phyloP scores from a whole-genome alignment of 2,329 filamentous ascomycete species.

The Nigrospora oryzae region DNA sequence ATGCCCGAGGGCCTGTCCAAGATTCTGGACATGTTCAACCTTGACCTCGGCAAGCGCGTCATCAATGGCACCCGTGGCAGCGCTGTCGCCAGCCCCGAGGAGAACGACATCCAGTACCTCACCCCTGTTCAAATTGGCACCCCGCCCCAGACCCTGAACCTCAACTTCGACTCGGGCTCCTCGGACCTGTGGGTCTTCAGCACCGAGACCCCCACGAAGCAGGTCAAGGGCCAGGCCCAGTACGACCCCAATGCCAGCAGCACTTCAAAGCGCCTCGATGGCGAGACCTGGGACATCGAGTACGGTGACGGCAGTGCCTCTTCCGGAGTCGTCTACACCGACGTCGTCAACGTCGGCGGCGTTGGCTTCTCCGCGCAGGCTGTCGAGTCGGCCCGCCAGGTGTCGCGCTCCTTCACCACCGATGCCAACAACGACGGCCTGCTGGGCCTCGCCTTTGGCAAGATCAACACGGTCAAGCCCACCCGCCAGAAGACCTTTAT shows the following conservation, averaged over 20 bases:
- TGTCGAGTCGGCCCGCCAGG: slow-evolving; percentile 30
- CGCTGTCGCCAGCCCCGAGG: slow-evolving; percentile 6
- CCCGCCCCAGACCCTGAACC: slow-evolving; percentile 30
- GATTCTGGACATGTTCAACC: slow-evolving; percentile 4
- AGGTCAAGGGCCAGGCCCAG: slow-evolving; percentile 28
- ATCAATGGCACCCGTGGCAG: slow-evolving; percentile 7
- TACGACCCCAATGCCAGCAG: slow-evolving; percentile 30
- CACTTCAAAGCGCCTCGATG: slow-evolving; percentile 25
- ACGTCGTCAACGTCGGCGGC: slow-evolving; percentile 31
- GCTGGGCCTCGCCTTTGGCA: slow-evolving; percentile 33
- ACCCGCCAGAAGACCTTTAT: slow-evolving; percentile 33
- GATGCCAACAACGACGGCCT: slow-evolving; percentile 30
- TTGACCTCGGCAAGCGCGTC: neutral
- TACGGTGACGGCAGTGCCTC: slow-evolving; percentile 35
- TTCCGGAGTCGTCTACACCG: slow-evolving; percentile 32
- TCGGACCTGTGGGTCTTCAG: slow-evolving; percentile 41
- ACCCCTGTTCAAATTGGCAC: slow-evolving; percentile 20
- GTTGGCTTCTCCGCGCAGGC: slow-evolving; percentile 30
- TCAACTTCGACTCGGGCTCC: slow-evolving; percentile 38
- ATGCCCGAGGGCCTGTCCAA: slow-evolving; percentile 6
- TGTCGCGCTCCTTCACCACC: slow-evolving; percentile 28
- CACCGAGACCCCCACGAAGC: slow-evolving; percentile 18
- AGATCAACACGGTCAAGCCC: slow-evolving; percentile 32
- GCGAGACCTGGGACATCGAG: slow-evolving; percentile 29
- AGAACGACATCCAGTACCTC: slow-evolving; percentile 3